Evolutionary conservation across 495 filamentous ascomycete genomes (phyloP), one percentile per base, ranked within the genome.

Genomic region (Diplogelasinospora grovesii): DNA sequence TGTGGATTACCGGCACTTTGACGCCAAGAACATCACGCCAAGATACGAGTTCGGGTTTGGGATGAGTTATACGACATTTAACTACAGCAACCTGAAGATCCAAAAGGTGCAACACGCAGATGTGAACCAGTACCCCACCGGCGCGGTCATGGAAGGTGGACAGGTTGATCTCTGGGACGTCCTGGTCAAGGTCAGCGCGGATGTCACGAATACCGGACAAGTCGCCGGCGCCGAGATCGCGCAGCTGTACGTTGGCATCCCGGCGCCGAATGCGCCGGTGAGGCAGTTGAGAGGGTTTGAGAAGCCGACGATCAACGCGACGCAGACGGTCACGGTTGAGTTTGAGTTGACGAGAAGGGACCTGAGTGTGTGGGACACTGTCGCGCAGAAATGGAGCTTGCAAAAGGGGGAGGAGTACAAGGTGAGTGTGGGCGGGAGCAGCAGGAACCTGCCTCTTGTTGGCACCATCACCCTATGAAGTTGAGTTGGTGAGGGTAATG

Each of bases 41-140:
- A 68, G 78, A 5, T 87, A 74, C 45, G 78, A 82, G 47, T 88
- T 87, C 47, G 85, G 83, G 9, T 86, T 76, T 39, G 84, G 84
- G 1, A 63, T 86, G 2, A 77, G 74, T 13, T 86, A 85, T 56
- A 83, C 81, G 4, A 79, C 70, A 1, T 86, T 84, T 56, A 45
- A 57, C 11, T 76, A 71, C 43, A 60, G 68, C 1, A 51, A 48
- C 16, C 60, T 79, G 1, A 16, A 45, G 1, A 52, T 79, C 25
- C 35, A 57, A 3, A 43, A 51, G 19, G 32, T 43, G 4, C 37
- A 37, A 0, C 18, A 14, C 4, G 3, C n/a, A 11, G 11, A 22
- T 21, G 65, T 68, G 8, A 45, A 36, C 0, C 45, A 45, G 23
- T 62, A 50, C 38, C 67, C 59, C 8, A 54, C 52, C 2, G 68